Evolutionary conservation across 148 eudicot genomes (phyloP).

Genomic region (Chenopodium quinoa): DNA sequence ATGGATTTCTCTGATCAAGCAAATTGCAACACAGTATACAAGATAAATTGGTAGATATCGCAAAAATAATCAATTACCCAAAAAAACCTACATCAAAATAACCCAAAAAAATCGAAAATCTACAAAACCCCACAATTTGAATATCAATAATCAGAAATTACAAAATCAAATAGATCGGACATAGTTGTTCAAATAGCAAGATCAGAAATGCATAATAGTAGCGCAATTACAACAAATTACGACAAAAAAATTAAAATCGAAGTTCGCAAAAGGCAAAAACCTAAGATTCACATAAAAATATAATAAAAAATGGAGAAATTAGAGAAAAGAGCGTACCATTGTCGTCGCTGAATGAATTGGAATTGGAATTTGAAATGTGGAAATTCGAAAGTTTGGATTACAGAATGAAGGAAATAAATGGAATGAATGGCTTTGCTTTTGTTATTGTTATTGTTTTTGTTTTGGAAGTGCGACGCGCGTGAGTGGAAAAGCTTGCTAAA

Average conservation of each 20-base stretch:
- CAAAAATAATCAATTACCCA: background rate
- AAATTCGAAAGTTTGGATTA: background rate
- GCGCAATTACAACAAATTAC: background rate
- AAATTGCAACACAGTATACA: background rate
- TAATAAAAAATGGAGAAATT: too few species aligned
- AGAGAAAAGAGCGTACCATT: constrained; percentile 10
- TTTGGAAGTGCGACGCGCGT: background rate
- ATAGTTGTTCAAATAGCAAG: background rate
- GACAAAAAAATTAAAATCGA: background rate
- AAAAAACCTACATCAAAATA: background rate
- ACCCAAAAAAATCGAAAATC: background rate
- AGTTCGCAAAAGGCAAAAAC: background rate
- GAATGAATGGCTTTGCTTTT: background rate
- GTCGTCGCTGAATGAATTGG: background rate
- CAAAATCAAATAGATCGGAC: background rate
- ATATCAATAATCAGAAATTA: background rate
- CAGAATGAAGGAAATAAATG: background rate
- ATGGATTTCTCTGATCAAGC: background rate
- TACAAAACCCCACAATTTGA: background rate
- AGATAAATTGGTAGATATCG: background rate
- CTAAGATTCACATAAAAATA: too few species aligned
- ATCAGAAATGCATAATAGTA: background rate
- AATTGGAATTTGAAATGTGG: background rate
- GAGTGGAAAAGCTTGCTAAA: background rate
- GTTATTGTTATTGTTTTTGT: background rate